Base-by-base conservation (phyloP, 371 early-diverging fungal genomes). In the Dinochytrium kinnereticum region DNA sequence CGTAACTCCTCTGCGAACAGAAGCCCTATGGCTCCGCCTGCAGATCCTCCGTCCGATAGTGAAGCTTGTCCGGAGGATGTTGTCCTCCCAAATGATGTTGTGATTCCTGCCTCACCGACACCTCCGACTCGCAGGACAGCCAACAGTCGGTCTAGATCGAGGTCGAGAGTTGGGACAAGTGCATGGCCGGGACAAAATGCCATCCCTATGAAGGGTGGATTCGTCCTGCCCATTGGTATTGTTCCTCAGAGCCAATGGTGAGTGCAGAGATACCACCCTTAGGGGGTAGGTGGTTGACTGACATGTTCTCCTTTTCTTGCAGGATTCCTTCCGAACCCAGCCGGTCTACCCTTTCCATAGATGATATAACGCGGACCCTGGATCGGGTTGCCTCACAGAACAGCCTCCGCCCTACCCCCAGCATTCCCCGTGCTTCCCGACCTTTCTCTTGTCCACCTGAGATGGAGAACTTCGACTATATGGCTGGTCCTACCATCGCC, bases 151-250 rank as follows among this genome's bases (percentile, higher is more conserved):
- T 44, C 49, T 13, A 44, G 49, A 44, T 53, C 55, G 5, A 7
- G 55, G 5, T 53, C 55, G 5, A 7, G 55, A 7, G 10, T 33
- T 15, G 31, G 36, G 7, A 33, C 10, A 61, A 31, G 34, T 3
- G 33, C 64, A 2, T 61, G 64, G 64, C 64, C 64, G 15, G 64
- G 64, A 15, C 64, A 61, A 38, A 61, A 61, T 24, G 64, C 64
- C 38, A 38, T 61, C 36, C 64, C 64, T 10, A 38, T 61, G 33
- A 15, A 24, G 34, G 64, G 64, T 7, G 64, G 64, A 2, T 61
- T 30, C 34, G 34, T 61, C 17, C 38, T 61, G 15, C 64, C 64
- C 19, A 36, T 38, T 19, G 64, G 64, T 17, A 38, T 61, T 17
- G 64, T 61, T 15, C 64, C 64, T 13, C n/a, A 24, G 13, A 53